A percentile compares a stretch with the other conserved stretches of the same genome.
These are phyloP conservation scores for Lachnellula occidentalis DNA, from an alignment of 2,329 filamentous ascomycete genomes.

Conservation along the genomic window DNA sequence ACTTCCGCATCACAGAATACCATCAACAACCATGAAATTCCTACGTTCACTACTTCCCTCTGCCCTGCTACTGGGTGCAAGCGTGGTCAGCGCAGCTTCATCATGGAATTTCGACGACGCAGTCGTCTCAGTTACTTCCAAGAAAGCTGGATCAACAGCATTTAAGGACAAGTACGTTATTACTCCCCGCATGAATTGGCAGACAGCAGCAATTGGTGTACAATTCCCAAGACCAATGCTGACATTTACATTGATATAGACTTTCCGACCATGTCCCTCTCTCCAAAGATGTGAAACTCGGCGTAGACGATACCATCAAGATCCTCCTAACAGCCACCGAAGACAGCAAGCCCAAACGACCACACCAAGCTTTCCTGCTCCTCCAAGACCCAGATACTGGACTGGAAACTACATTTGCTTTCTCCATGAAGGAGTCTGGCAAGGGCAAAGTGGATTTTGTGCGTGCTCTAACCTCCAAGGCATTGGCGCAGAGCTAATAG, in stretches of 20 bases:
- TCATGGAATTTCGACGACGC: constrained; percentile 73
- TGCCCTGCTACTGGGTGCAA: constrained; percentile 37
- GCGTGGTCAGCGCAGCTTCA: constrained; percentile 37
- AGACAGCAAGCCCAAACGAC: constrained; percentile 69
- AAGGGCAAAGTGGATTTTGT: constrained; percentile 84
- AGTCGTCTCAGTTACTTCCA: constrained; percentile 57
- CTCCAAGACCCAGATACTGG: constrained; percentile 69
- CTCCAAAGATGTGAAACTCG: constrained; percentile 58
- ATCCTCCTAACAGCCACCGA: constrained; percentile 77
- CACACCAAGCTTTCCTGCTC: constrained; percentile 90
- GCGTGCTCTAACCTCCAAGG: constrained; percentile 34
- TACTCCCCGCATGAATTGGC: neutral
- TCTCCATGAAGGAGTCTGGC: constrained; percentile 80
- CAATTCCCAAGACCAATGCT: neutral
- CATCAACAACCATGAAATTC: constrained; percentile 35
- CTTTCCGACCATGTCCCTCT: constrained; percentile 36
- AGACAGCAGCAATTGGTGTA: neutral
- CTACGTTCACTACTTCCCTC: constrained; percentile 37
- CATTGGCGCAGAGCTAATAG: constrained; percentile 14
- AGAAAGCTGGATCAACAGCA: constrained; percentile 39
- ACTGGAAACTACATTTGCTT: constrained; percentile 80
- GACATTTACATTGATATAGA: constrained; percentile 17
- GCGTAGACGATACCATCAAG: constrained; percentile 69
- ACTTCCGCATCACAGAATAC: constrained; percentile 1
- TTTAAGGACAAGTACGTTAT: constrained; percentile 60